A percentile compares a stretch with the other conserved stretches of the same genome.
These are phyloP conservation scores for Sonneratia caseolaris DNA, from an alignment of 345 rosid genomes.

Conservation along the genomic window DNA sequence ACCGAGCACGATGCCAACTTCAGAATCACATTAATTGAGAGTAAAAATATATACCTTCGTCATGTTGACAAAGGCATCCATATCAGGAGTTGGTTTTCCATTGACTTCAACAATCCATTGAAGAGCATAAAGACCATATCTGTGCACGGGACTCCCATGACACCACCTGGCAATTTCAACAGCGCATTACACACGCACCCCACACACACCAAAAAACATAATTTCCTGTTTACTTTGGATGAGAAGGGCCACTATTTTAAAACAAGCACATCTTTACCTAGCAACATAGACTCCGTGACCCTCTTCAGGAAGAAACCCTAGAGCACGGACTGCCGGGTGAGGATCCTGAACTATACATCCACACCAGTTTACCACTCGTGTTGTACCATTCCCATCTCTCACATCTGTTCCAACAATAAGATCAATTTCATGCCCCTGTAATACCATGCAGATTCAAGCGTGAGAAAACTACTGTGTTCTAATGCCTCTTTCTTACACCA, in stretches of 20 bases:
- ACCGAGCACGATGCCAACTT: too few relatives aligned
- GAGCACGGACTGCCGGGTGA: slow-evolving; percentile 91
- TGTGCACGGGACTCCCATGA: slow-evolving; percentile 87
- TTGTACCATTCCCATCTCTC: slow-evolving; percentile 87
- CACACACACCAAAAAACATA: background rate
- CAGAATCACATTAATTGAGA: too few relatives aligned
- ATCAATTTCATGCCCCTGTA: slow-evolving; percentile 70
- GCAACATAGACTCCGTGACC: slow-evolving; percentile 95
- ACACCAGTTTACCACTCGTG: slow-evolving; percentile 79
- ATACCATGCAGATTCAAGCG: slow-evolving; percentile 16
- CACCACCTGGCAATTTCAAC: slow-evolving; percentile 48
- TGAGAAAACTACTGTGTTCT: background rate
- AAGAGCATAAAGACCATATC: slow-evolving; percentile 77
- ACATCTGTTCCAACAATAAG: slow-evolving; percentile 73
- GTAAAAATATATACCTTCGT: slow-evolving; percentile 43
- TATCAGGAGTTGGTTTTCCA: slow-evolving; percentile 72
- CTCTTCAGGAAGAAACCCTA: slow-evolving; percentile 96
- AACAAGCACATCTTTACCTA: slow-evolving; percentile 25
- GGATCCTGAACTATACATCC: slow-evolving; percentile 91
- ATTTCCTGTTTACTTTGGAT: background rate
- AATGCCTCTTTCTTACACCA: background rate
- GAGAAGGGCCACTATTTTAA: background rate
- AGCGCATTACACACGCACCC: background rate
- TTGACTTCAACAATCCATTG: slow-evolving; percentile 95
- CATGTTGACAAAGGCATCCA: slow-evolving; percentile 60